Percentiles rank a stretch among this genome's conserved stretches.
These are phyloP conservation scores for Zygosaccharomyces bailii DNA, from an alignment of 805 yeast genomes.

Conservation along the genomic window DNA sequence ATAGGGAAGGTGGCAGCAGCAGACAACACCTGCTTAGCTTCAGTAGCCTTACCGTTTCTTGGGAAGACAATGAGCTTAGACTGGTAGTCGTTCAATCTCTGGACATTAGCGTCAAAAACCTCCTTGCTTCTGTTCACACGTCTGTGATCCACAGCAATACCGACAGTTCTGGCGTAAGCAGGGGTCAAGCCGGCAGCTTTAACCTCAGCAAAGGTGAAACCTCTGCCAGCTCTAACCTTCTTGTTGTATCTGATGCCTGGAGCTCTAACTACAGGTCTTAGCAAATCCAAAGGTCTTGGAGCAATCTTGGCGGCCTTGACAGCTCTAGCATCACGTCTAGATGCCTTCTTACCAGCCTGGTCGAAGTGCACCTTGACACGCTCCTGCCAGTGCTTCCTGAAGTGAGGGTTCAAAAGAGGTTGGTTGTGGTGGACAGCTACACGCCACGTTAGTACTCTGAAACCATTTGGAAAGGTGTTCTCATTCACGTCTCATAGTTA, in stretches of 20 bases:
- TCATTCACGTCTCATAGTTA: constrained; percentile 1
- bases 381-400: constrained; percentile 99
- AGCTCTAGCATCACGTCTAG: constrained; percentile 94
- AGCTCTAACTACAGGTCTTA: constrained; percentile 98
- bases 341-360: constrained; percentile 99
- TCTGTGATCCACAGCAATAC: constrained; percentile 99
- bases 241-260: constrained; percentile 99
- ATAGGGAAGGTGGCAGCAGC: constrained; percentile 87
- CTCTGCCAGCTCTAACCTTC: constrained; percentile 99
- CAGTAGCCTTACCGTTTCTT: constrained; percentile 81
- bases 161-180: constrained; percentile 96
- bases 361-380: constrained; percentile 99
- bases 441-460: neutral
- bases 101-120: constrained; percentile 90
- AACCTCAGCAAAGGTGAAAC: constrained; percentile 96
- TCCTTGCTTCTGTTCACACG: constrained; percentile 97
- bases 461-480: neutral
- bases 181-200: constrained; percentile 95
- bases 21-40: constrained; percentile 71
- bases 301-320: constrained; percentile 91
- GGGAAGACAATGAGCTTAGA: constrained; percentile 95
- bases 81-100: constrained; percentile 94
- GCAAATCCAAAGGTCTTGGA: constrained; percentile 94
- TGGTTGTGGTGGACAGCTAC: constrained; percentile 97
- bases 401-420: constrained; percentile 99